Conservation (phyloP, 78 protist species). For the Neovahlkampfia damariscottae region DNA sequence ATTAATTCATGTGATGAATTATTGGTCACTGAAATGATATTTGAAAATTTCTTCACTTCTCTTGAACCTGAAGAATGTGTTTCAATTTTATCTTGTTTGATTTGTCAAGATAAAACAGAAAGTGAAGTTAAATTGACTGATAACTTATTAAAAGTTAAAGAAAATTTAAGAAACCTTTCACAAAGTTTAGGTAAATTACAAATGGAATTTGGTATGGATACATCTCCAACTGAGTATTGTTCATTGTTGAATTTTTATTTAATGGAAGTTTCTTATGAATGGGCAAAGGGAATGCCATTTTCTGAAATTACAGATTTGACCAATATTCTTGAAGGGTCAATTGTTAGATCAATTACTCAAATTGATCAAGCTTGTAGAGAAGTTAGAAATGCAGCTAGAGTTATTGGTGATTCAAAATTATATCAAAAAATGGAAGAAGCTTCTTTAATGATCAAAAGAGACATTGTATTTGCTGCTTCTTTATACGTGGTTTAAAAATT, state of each 20-base stretch:
- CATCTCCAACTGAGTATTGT: background rate
- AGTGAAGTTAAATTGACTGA: background rate
- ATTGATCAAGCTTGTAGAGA: constrained; percentile 80
- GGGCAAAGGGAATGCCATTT: constrained; percentile 80
- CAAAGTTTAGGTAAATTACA: constrained; percentile 22
- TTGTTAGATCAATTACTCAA: constrained; percentile 76
- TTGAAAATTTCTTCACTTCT: constrained; percentile 50
- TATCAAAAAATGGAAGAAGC: constrained; percentile 64
- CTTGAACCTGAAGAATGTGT: constrained; percentile 59
- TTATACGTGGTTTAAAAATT: constrained; percentile 27
- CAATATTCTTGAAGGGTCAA: constrained; percentile 59
- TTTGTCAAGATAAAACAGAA: constrained; percentile 57
- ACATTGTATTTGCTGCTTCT: constrained; percentile 48
- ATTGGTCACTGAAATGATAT: constrained; percentile 70
- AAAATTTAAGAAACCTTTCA: background rate
- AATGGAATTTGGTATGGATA: constrained; percentile 34
- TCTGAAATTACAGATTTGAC: constrained; percentile 57
- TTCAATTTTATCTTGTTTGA: constrained; percentile 30
- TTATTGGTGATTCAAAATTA: constrained; percentile 80
- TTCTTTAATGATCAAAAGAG: constrained; percentile 65
- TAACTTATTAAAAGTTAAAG: background rate
- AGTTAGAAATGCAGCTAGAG: constrained; percentile 67
- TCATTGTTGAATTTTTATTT: constrained; percentile 19
- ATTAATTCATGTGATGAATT: constrained; percentile 62
- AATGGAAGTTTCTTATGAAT: constrained; percentile 68